phyloP scores from a whole-genome alignment of 202 grass and related monocot genomes.

The Zoysia matrella region DNA sequence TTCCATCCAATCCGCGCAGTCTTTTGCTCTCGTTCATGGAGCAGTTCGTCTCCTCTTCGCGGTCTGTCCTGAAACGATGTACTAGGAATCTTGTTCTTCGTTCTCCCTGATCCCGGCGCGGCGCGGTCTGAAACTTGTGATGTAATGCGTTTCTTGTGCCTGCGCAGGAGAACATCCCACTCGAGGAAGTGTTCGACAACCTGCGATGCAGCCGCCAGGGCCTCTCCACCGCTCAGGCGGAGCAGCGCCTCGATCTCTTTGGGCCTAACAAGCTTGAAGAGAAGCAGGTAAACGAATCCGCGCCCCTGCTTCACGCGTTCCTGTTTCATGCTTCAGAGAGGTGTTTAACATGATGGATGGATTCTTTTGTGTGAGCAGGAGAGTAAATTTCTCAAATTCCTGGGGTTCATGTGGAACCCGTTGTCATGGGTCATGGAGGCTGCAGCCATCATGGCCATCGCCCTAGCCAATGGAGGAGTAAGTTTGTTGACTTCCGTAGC shows the following conservation, averaged over 20 bases:
- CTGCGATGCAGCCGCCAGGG: slow-evolving; percentile 76
- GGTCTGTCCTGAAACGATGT: background rate
- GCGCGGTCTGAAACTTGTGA: background rate
- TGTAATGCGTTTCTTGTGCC: slow-evolving; percentile 17
- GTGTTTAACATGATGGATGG: background rate
- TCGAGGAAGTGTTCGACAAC: slow-evolving; percentile 92
- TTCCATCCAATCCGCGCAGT: background rate
- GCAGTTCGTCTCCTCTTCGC: background rate
- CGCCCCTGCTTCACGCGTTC: slow-evolving; percentile 14
- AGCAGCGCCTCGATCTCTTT: slow-evolving; percentile 76
- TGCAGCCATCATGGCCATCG: slow-evolving; percentile 89
- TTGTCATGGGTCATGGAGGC: slow-evolving; percentile 98
- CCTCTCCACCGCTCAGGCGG: slow-evolving; percentile 64
- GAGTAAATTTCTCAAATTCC: slow-evolving; percentile 88
- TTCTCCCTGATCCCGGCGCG: background rate
- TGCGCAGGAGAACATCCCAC: slow-evolving; percentile 77
- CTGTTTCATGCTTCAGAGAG: background rate
- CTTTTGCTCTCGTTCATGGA: background rate
- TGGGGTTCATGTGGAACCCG: slow-evolving; percentile 99
- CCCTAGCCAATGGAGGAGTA: slow-evolving; percentile 80
- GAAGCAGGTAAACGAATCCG: slow-evolving; percentile 61
- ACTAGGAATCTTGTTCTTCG: slow-evolving; percentile 3
- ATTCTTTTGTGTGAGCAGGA: slow-evolving; percentile 48
- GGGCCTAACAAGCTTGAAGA: slow-evolving; percentile 96
- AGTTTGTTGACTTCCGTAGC: background rate